Base-by-base conservation (phyloP, 257 asterid species). In the Coffea eugenioides region DNA sequence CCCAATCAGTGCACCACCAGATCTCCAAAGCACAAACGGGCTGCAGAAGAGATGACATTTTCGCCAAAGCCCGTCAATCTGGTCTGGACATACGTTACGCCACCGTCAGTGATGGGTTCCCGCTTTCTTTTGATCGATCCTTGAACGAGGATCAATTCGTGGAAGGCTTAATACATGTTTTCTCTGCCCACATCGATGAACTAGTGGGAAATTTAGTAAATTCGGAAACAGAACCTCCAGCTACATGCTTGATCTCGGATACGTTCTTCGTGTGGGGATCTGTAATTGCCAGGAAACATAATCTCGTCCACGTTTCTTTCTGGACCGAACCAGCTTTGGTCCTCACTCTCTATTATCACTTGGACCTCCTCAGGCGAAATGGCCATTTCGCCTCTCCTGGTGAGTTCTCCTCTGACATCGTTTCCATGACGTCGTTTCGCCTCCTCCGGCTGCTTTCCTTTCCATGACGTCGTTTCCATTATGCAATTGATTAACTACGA, bases 291-390 rank as follows among this genome's bases (percentile, higher is more conserved):
- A 86, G 81, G 88, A 85, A 88, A 81, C 84, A 79, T 73, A 85
- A 83, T 15, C 82, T 88, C 46, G 5, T 81, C 0, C 82, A 85
- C 75, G 57, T 85, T 12, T 86, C 88, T 57, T 83, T 86, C 76
- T 88, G 91, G 93, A 85, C 90, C 14, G 91, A 90, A 31, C 79
- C 92, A 51, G 89, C 93, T 48, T 41, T 90, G 76, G 80, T 82
- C 68, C 86, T 86, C 76, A 74, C 89, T 0, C 76, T 83, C 36
- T 88, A 86, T 79, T 88, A 86, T 82, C 89, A 90, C 77, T 79
- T 90, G 43, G 87, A 88, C 82, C 88, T 88, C 34, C 76, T 88
- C 81, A 79, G 87, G 84, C 25, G 81, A 10, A 75, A 85, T 75
- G 88, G 92, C 54, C 92, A 89, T 81, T 89, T 87, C 77, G 90